These are phyloP conservation scores for Paraphaeosphaeria sporulosa DNA, from an alignment of 2,329 filamentous ascomycete species.

Conservation along the genomic window DNA sequence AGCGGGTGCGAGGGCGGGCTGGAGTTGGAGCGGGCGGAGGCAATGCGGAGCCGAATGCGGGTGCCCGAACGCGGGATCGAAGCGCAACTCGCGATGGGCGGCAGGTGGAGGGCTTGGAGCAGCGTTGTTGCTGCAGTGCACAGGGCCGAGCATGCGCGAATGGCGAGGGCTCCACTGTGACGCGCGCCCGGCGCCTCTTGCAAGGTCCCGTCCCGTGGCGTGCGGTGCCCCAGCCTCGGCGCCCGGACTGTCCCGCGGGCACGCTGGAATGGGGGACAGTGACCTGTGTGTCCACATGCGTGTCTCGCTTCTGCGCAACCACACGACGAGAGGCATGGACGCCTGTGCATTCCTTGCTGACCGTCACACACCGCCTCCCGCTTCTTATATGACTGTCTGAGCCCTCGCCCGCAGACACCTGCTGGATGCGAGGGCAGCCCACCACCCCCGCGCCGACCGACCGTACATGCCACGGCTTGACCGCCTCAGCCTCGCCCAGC, in stretches of 20 bases:
- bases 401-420: slow-evolving; percentile 22
- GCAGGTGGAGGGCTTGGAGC: background rate
- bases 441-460: slow-evolving; percentile 15
- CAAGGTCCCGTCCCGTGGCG: slow-evolving; percentile 6
- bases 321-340: slow-evolving; percentile 23
- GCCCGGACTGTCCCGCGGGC: background rate
- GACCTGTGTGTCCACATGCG: slow-evolving; percentile 9
- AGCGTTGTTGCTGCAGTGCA: background rate
- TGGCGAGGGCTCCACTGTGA: slow-evolving; percentile 3
- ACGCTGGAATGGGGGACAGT: background rate
- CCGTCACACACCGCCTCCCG: slow-evolving; percentile 8
- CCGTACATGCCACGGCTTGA: slow-evolving; percentile 3
- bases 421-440: slow-evolving; percentile 11
- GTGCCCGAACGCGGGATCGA: background rate
- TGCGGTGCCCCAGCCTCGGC: slow-evolving; percentile 6
- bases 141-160: background rate
- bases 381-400: slow-evolving; percentile 22
- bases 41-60: background rate
- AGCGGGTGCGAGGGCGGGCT: background rate
- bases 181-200: background rate
- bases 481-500: background rate
- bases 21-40: background rate
- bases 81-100: background rate
- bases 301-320: slow-evolving; percentile 35
- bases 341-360: slow-evolving; percentile 25